These are phyloP conservation scores for Boletellus ananas DNA, from an alignment of 768 basidiomycete species.

Conservation along the genomic window DNA sequence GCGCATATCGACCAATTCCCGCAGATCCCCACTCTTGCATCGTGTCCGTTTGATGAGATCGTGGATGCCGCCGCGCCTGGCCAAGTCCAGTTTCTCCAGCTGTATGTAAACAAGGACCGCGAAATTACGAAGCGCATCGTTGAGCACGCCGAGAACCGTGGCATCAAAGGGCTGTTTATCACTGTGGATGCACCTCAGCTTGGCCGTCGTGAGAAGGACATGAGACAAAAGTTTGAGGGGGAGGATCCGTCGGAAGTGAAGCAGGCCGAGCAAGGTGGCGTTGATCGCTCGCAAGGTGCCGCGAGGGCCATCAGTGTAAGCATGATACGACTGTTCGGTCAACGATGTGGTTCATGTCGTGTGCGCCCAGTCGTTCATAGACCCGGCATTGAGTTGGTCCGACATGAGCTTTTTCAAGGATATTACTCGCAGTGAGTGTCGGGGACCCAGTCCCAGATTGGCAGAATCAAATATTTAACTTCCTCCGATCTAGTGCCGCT, in stretches of 20 bases:
- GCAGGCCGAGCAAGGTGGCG: slow-evolving; percentile 46
- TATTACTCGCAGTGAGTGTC: slow-evolving; percentile 58
- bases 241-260: slow-evolving; percentile 42
- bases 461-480: slow-evolving; percentile 2
- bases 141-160: slow-evolving; percentile 84
- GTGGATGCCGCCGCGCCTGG: slow-evolving; percentile 78
- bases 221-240: slow-evolving; percentile 94
- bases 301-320: slow-evolving; percentile 88
- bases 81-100: slow-evolving; percentile 83
- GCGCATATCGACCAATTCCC: background rate
- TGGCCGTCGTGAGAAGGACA: slow-evolving; percentile 92
- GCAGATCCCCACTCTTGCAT: slow-evolving; percentile 93
- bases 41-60: slow-evolving; percentile 94
- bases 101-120: slow-evolving; percentile 90
- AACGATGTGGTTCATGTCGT: background rate
- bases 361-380: slow-evolving; percentile 77
- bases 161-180: slow-evolving; percentile 92
- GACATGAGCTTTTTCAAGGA: slow-evolving; percentile 66
- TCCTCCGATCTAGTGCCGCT: slow-evolving; percentile 65
- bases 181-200: slow-evolving; percentile 98
- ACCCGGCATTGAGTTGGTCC: slow-evolving; percentile 81
- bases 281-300: slow-evolving; percentile 87
- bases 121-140: slow-evolving; percentile 82
- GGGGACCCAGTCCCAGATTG: slow-evolving; percentile 2
- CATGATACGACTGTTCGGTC: background rate